phyloP scores from a whole-genome alignment of 1,284 basidiomycete genomes.

The Ceratorhiza oryzae-sativae region DNA sequence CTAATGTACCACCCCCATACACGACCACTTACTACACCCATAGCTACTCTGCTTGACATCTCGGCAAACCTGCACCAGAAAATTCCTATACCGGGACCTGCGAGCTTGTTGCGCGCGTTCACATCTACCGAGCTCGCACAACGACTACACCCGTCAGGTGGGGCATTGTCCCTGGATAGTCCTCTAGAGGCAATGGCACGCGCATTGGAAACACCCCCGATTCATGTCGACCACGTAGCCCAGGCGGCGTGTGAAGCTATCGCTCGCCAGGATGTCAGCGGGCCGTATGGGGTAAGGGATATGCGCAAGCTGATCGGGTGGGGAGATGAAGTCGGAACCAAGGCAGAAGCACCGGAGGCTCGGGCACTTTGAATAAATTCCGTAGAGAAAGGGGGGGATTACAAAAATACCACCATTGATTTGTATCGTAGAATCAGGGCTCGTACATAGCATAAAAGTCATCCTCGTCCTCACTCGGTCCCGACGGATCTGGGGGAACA shows the following conservation, averaged over 20 bases:
- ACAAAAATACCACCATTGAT: constrained; percentile 5
- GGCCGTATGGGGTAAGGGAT: constrained; percentile 71
- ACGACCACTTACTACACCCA: constrained; percentile 84
- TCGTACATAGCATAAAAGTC: constrained; percentile 35
- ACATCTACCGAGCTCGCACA: constrained; percentile 52
- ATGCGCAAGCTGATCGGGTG: constrained; percentile 82
- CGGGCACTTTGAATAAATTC: not conserved
- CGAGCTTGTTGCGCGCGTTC: constrained; percentile 62
- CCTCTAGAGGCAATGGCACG: constrained; percentile 72
- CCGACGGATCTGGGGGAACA: constrained; percentile 17
- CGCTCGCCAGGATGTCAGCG: constrained; percentile 59
- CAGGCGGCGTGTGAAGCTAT: constrained; percentile 73
- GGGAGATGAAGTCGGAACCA: constrained; percentile 44
- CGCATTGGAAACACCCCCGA: constrained; percentile 80
- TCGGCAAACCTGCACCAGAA: constrained; percentile 68
- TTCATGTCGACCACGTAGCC: constrained; percentile 96
- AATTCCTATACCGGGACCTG: constrained; percentile 66
- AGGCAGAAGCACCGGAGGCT: not conserved
- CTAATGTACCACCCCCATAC: constrained; percentile 95
- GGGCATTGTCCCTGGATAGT: constrained; percentile 48
- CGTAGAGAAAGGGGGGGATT: too few species aligned
- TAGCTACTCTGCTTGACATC: constrained; percentile 84
- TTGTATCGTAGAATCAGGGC: constrained; percentile 8
- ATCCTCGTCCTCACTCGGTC: constrained; percentile 32
- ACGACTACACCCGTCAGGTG: constrained; percentile 47